Conservation (phyloP, 345 rosid species). For the Arabis alpina region DNA sequence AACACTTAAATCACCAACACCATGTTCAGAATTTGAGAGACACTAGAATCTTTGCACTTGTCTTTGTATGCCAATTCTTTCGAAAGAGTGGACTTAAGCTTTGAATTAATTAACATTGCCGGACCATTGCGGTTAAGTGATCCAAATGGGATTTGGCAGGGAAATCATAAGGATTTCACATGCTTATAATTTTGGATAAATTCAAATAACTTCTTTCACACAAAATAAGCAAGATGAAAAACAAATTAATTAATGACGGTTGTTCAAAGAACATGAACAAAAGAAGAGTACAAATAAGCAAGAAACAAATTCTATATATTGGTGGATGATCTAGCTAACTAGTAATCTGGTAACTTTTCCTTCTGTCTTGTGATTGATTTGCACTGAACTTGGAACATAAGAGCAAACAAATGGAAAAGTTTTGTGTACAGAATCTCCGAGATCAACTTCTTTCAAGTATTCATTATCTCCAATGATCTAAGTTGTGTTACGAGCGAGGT, state of each 20-base stretch:
- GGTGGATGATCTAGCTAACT: too few species aligned
- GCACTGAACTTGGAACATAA: slow-evolving; percentile 22
- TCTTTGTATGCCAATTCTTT: too few species aligned
- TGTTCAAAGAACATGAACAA: neutral
- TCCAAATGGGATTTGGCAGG: neutral
- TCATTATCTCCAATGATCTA: neutral
- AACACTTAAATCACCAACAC: too few species aligned
- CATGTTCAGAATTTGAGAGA: too few species aligned
- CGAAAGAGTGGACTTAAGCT: too few species aligned
- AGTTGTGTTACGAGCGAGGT: neutral
- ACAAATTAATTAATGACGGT: neutral
- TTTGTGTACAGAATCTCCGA: neutral
- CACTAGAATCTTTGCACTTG: too few species aligned
- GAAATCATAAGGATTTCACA: too few species aligned
- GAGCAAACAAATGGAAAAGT: neutral
- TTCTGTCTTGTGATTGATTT: neutral
- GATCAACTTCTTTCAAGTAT: neutral
- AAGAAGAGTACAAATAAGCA: neutral
- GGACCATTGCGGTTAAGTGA: too few species aligned
- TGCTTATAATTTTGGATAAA: too few species aligned
- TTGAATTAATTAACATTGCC: too few species aligned
- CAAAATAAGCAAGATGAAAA: neutral
- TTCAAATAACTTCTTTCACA: neutral
- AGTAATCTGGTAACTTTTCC: too few species aligned
- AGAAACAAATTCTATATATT: too few species aligned